phyloP scores from a whole-genome alignment of 371 early-diverging fungal species.

The Coemansia linderi region DNA sequence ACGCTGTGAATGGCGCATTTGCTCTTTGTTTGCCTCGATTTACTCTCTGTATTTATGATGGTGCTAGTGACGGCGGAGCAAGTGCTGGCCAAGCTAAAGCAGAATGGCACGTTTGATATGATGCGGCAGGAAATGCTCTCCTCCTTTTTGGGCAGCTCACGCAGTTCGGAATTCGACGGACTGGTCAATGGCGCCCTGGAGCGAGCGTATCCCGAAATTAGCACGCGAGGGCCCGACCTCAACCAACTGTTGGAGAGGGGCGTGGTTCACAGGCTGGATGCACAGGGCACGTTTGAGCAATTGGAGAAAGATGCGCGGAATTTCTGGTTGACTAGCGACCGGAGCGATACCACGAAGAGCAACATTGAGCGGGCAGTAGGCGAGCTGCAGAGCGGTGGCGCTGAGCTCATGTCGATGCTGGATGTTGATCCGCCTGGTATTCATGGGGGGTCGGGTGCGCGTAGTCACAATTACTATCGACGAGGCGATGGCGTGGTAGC shows the following conservation, averaged over 20 bases:
- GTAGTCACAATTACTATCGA: constrained; percentile 40
- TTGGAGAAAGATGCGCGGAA: constrained; percentile 41
- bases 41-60: not conserved
- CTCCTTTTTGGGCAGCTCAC: constrained; percentile 20
- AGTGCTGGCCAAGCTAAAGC: constrained; percentile 21
- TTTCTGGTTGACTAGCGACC: constrained; percentile 22
- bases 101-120: constrained; percentile 27
- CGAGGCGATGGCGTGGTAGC: constrained; percentile 45
- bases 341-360: not conserved
- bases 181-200: constrained; percentile 8
- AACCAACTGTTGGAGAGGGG: constrained; percentile 16
- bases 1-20: not conserved
- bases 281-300: constrained; percentile 21
- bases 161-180: constrained; percentile 25
- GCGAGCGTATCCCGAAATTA: constrained; percentile 9
- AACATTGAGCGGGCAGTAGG: constrained; percentile 7
- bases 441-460: constrained; percentile 4
- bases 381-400: not conserved
- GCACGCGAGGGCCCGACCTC: constrained; percentile 9
- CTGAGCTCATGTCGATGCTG: not conserved
- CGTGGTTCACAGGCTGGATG: constrained; percentile 17
- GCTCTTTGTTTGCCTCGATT: not conserved
- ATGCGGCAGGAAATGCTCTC: constrained; percentile 32
- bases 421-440: constrained; percentile 37
- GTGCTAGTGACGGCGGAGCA: constrained; percentile 32